Evolutionary conservation across 495 filamentous ascomycete species (phyloP), one percentile per base, ranked within the genome.

Genomic region (Thermochaetoides thermophila): DNA sequence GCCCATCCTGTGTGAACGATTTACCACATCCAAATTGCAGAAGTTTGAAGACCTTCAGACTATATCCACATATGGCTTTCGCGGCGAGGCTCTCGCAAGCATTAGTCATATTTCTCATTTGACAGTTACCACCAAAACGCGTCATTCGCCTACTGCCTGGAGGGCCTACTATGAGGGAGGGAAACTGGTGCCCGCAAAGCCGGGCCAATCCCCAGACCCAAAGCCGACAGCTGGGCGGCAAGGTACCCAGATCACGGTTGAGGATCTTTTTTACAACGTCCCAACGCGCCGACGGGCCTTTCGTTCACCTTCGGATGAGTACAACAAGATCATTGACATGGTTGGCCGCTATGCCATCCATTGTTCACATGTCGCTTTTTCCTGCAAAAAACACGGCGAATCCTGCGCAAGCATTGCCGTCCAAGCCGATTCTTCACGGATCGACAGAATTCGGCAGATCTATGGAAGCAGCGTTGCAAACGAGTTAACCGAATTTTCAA

Each of bases 51-150:
- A 99, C 52, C 66, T 99, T 34, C 73, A 74, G 10, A 81, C 74
- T 13, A 96, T 99, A 41, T 76, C 76, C 17, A 96, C 91, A 10
- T 99, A 99, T 52, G 91, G 91, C 17, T 99, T 99, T 50, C 80
- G 91, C 18, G 91, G 91, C 29, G 91, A 99, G 59, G 91, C 91
- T 8, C 58, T 99, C 44, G 91, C 91, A 8, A 95, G 87, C 65
- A 99, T 99, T 53, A 96, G 89, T 49, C 89, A 97, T 57, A 95
- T 96, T 42, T 85, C 91, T 30, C 91, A 96, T 60, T 68, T 99
- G 18, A 84, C 78, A 2, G 81, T 99, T 18, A 95, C 87, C 8
- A 96, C 91, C 1, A 91, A 81, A 56, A 96, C 86, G 7, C 77
- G 79, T 24, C 78, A 86, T 28, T 92, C 85, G 2, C 77, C 71